Evolutionary conservation across 805 yeast genomes (phyloP), one percentile per base, ranked within the genome.

Genomic region (Metschnikowia noctiluminum): DNA sequence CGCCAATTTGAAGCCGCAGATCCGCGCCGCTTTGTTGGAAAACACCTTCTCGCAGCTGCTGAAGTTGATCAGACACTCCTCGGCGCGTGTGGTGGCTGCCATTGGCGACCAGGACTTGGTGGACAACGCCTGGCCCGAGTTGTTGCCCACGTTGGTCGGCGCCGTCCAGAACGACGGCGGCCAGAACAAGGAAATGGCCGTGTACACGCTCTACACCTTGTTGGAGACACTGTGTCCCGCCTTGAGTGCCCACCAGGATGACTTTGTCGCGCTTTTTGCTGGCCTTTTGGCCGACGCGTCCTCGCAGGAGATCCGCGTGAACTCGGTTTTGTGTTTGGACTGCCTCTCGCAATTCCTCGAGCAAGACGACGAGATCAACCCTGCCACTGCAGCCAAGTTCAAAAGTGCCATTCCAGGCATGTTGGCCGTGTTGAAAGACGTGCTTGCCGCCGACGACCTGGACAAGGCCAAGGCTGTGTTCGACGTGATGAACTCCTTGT

Each of bases 1-100:
- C 56, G 80, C 66, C 21, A 53, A 73, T 7, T 63, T 79, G 46
- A 82, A 84, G 68, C 72, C 75, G 38, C 77, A 77, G 49, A 83
- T 94, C 64, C 83, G 88, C 64, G 74, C 74, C 34, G 76, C 92
- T 28, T 69, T 92, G 59, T 77, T 92, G 58, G 76, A 79, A 58
- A 76, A 82, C 55, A 82, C 95, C 32, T 82, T 89, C 66, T 86
- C 85, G 66, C 78, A 81, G 55, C 70, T 76, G 48, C 77, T 82
- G 50, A 74, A 78, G 59, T 73, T 80, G 49, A 85, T 90, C 52
- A 83, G 97, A 68, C 98, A 94, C 71, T 83, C 95, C 16, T 78
- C 86, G 47, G 91, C 98, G 26, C 83, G 97, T 68, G 88, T 91
- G 50, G 83, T 94, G 59, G 84, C 97, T 28, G 84, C 90, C 40